Percentiles rank a stretch among this genome's conserved stretches.
Evolutionary conservation across 2,329 filamentous ascomycete genomes (phyloP).

Genomic region (Hypomyces perniciosus): DNA sequence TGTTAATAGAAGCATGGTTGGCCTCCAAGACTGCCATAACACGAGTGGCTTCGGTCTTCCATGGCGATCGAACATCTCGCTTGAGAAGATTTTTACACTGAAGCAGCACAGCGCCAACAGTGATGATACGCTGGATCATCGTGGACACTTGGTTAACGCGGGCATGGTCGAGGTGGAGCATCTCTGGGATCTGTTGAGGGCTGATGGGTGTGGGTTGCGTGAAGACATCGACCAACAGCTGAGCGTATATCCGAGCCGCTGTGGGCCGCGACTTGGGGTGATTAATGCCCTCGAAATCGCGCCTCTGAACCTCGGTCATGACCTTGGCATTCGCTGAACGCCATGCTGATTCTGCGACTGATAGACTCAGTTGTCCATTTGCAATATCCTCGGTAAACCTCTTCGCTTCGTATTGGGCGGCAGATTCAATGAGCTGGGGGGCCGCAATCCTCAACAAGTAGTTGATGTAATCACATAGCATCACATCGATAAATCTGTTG

Average conservation of each 20-base stretch:
- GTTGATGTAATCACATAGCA: constrained; percentile 77
- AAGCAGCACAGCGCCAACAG: constrained; percentile 66
- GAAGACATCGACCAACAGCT: constrained; percentile 69
- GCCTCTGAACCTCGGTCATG: constrained; percentile 57
- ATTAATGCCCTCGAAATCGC: constrained; percentile 63
- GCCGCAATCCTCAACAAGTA: constrained; percentile 69
- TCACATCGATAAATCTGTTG: constrained; percentile 67
- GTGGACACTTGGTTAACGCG: constrained; percentile 46
- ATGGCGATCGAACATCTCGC: constrained; percentile 69
- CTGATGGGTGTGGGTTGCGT: constrained; percentile 56
- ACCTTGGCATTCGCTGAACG: constrained; percentile 57
- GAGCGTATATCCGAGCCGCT: constrained; percentile 65
- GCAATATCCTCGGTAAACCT: constrained; percentile 62
- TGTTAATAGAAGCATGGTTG: constrained; percentile 43
- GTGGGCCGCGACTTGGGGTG: constrained; percentile 57
- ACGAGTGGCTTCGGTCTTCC: constrained; percentile 69
- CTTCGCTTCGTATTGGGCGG: constrained; percentile 67
- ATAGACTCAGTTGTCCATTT: constrained; percentile 46
- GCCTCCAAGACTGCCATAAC: constrained; percentile 63
- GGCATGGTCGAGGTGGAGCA: constrained; percentile 61
- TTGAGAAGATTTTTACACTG: constrained; percentile 81
- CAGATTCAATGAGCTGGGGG: constrained; percentile 64
- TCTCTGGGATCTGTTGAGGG: constrained; percentile 60
- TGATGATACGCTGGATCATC: constrained; percentile 53
- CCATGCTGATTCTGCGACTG: constrained; percentile 61